Evolutionary conservation across 768 basidiomycete genomes (phyloP).

Genomic region (Xerocomus brunneocitrinus): DNA sequence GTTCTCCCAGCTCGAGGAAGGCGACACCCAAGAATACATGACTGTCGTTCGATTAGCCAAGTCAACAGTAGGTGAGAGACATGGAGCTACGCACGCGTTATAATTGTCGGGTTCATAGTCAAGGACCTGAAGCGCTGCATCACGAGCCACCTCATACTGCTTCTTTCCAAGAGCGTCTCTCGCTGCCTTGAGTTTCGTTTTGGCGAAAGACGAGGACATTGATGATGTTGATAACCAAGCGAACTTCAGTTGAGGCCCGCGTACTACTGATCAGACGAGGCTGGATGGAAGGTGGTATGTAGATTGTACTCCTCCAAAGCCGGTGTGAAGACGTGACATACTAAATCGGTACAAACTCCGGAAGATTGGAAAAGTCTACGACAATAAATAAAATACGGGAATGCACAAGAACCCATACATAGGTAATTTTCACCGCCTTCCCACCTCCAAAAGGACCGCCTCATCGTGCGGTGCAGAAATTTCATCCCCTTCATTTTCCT

Average conservation of each 20-base stretch:
- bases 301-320: no score
- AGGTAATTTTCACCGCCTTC: not conserved
- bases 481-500: constrained; percentile 3
- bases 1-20: constrained; percentile 65
- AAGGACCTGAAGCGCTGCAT: constrained; percentile 61
- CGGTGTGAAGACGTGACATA: no score
- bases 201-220: constrained; percentile 45
- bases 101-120: constrained; percentile 81
- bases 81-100: constrained; percentile 62
- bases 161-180: constrained; percentile 73
- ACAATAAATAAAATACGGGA: not conserved
- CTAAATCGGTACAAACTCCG: no score
- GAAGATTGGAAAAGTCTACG: not conserved
- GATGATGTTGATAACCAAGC: not conserved
- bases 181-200: constrained; percentile 73
- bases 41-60: constrained; percentile 37
- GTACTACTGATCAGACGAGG: no score
- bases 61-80: not conserved
- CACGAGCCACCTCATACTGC: constrained; percentile 63
- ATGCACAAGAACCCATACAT: not conserved
- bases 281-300: no score
- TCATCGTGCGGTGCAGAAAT: not conserved
- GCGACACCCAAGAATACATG: constrained; percentile 85
- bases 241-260: not conserved
- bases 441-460: not conserved